Percentiles rank a stretch among this genome's conserved stretches.
phyloP scores from a whole-genome alignment of 345 rosid genomes.

The Eucalyptus curtisii region DNA sequence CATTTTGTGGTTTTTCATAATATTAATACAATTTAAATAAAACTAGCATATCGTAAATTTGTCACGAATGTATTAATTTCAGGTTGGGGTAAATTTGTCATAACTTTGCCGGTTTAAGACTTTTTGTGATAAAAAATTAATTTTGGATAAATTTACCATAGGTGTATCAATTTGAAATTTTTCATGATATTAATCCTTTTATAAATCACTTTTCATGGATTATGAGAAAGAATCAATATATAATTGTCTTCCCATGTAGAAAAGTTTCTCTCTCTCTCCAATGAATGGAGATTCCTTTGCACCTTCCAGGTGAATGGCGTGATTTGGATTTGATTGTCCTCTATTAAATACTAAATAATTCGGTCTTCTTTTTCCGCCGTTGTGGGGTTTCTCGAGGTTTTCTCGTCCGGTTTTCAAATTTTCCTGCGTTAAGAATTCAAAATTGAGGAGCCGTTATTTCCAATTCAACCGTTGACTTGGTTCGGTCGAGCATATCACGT shows the following conservation, averaged over 20 bases:
- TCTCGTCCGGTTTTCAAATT: not conserved
- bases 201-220: not conserved
- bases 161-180: fast-evolving
- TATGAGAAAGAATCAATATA: not conserved
- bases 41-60: too few species aligned
- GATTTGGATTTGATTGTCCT: not conserved
- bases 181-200: too few species aligned
- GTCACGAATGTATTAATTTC: fast-evolving
- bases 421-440: not conserved
- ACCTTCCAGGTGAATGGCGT: not conserved
- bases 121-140: too few species aligned
- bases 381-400: not conserved
- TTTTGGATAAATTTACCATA: too few species aligned
- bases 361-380: not conserved
- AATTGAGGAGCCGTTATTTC: not conserved
- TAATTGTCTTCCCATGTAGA: not conserved
- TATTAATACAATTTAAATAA: too few species aligned
- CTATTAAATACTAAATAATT: not conserved
- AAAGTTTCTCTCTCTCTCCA: not conserved
- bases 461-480: not conserved
- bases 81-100: fast-evolving
- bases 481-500: not conserved
- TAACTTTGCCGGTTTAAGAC: too few species aligned
- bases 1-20: too few species aligned
- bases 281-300: not conserved